Evolutionary conservation across 768 basidiomycete genomes (phyloP).

Genomic region (Lactifluus piperatus): DNA sequence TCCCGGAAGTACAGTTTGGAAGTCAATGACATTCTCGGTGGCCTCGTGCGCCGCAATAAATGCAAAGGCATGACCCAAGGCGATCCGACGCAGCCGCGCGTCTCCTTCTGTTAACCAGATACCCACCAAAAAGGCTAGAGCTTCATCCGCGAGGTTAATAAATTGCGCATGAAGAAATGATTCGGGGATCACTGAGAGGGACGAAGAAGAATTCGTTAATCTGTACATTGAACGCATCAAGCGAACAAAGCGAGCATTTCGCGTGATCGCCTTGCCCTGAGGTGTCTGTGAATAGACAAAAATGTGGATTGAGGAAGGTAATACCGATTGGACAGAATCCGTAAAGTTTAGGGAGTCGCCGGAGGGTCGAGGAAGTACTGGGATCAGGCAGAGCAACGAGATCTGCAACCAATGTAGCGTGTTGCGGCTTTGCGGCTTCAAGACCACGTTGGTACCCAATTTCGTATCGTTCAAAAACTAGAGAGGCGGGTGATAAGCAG

Average conservation of each 20-base stretch:
- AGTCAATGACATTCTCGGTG: slow-evolving; percentile 52
- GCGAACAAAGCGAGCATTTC: slow-evolving; percentile 39
- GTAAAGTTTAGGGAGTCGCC: slow-evolving; percentile 46
- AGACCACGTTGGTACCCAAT: slow-evolving; percentile 41
- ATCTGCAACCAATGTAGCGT: slow-evolving; percentile 52
- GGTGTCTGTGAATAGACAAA: not conserved
- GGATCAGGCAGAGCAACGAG: slow-evolving; percentile 43
- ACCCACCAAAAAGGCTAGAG: slow-evolving; percentile 74
- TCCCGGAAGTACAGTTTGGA: slow-evolving; percentile 70
- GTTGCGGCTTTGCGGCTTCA: slow-evolving; percentile 51
- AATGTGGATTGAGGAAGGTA: not conserved
- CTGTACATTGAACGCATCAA: slow-evolving; percentile 60
- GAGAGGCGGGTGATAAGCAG: not conserved
- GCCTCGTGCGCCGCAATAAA: slow-evolving; percentile 68
- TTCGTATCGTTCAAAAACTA: slow-evolving; percentile 39
- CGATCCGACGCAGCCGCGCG: slow-evolving; percentile 37
- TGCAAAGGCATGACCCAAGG: slow-evolving; percentile 68
- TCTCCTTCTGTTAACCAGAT: slow-evolving; percentile 38
- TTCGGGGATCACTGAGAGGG: slow-evolving; percentile 42
- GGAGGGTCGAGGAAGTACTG: slow-evolving; percentile 40
- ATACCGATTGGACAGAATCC: slow-evolving; percentile 7
- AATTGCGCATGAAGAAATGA: slow-evolving; percentile 59
- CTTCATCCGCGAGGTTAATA: slow-evolving; percentile 54
- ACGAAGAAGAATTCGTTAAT: slow-evolving; percentile 49
- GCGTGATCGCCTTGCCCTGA: slow-evolving; percentile 8